Evolutionary conservation across 2,329 filamentous ascomycete species (phyloP).

Genomic region (Byssothecium circinans): DNA sequence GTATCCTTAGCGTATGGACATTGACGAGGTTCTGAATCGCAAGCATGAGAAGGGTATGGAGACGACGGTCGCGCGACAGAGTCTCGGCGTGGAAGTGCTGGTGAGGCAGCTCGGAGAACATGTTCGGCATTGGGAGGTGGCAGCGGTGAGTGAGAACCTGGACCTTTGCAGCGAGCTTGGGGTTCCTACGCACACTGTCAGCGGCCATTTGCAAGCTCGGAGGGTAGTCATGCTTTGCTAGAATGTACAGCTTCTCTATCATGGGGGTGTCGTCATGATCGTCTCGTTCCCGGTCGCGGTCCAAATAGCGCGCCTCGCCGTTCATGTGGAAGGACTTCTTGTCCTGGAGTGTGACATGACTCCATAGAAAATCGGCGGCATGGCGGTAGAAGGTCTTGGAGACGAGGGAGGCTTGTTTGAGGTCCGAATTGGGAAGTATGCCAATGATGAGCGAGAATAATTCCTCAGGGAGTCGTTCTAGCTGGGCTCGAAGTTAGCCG

Average conservation of each 20-base stretch:
- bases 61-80: conserved; percentile 45
- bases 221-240: conserved; percentile 40
- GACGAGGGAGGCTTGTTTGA: conserved; percentile 37
- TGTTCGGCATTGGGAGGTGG: conserved; percentile 49
- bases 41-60: conserved; percentile 42
- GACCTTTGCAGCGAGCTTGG: conserved; percentile 47
- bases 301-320: conserved; percentile 12
- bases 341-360: conserved; percentile 46
- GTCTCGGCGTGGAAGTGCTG: conserved; percentile 44
- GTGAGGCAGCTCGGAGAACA: conserved; percentile 48
- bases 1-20: conserved; percentile 48
- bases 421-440: conserved; percentile 32
- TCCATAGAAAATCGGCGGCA: conserved; percentile 46
- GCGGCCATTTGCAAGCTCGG: not conserved
- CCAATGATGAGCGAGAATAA: conserved; percentile 46
- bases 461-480: conserved; percentile 45
- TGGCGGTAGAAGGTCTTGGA: conserved; percentile 41
- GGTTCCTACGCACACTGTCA: conserved; percentile 35
- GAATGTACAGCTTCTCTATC: conserved; percentile 46
- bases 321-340: conserved; percentile 34
- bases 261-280: conserved; percentile 48
- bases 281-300: conserved; percentile 20
- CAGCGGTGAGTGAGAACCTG: conserved; percentile 50
- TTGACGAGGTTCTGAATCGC: conserved; percentile 47
- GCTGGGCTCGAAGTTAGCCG: conserved; percentile 17